These are phyloP conservation scores for Galerina sulciceps DNA, from an alignment of 768 basidiomycete species.

Conservation along the genomic window DNA sequence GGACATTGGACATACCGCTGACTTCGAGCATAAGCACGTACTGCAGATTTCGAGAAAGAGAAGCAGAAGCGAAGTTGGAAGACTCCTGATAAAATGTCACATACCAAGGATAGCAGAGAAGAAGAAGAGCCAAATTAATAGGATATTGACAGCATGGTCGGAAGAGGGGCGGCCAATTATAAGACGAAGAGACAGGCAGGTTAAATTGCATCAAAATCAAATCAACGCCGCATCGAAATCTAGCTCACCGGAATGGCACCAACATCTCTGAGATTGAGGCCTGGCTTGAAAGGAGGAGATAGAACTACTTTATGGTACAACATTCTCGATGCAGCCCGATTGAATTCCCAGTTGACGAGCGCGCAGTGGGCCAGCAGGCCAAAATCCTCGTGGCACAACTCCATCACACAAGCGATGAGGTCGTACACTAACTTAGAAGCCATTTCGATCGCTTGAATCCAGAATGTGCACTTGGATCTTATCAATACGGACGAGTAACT, in stretches of 20 bases:
- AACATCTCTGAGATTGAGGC: conserved; percentile 40
- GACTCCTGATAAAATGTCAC: conserved; percentile 26
- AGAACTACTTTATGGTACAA: conserved; percentile 52
- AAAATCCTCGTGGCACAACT: conserved; percentile 36
- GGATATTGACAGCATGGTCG: background rate
- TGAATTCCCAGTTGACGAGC: conserved; percentile 51
- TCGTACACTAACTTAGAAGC: conserved; percentile 27
- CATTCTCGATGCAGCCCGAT: conserved; percentile 43
- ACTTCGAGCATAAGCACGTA: conserved; percentile 49
- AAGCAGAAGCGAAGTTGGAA: conserved; percentile 44
- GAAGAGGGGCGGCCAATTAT: background rate
- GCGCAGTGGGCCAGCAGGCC: conserved; percentile 41
- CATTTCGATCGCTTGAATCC: too few relatives aligned
- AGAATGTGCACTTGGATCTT: too few relatives aligned
- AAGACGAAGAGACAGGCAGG: background rate
- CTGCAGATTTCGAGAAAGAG: conserved; percentile 39
- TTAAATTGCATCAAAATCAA: conserved; percentile 1
- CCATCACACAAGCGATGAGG: conserved; percentile 38
- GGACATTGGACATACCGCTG: conserved; percentile 38
- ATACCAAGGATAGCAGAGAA: too few relatives aligned
- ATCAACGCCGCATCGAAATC: background rate
- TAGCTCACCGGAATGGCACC: conserved; percentile 36
- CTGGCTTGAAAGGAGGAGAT: conserved; percentile 35
- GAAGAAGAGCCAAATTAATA: background rate
- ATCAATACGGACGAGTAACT: too few relatives aligned